Evolutionary conservation across 192 early-diverging fungal genomes (phyloP), one percentile per base, ranked within the genome.

Genomic region (Phlyctochytrium bullatum): DNA sequence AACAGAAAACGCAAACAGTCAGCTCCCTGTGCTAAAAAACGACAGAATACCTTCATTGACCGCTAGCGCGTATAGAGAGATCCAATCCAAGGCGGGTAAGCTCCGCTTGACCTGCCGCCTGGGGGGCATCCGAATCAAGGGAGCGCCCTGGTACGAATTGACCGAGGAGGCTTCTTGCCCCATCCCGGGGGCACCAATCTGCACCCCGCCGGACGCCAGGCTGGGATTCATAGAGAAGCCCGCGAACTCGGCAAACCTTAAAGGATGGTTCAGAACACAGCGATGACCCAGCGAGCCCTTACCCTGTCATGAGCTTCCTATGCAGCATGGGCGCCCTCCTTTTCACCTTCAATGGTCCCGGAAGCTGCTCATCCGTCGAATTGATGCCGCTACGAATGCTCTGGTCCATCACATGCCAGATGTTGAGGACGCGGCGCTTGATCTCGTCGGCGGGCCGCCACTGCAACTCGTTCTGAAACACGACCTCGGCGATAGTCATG

Each of bases 371-470:
- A 27, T 82, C 66, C 53, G 73, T 52, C 2, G 64, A 62, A 12
- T 62, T 63, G 30, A 79, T 76, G 3, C 82, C 82, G 54, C 79
- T 84, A 35, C 61, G 31, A 33, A 84, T 84, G 66, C 78, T 80
- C 71, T 93, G 82, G 74, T 96, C 89, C 95, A 98, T 98, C 54
- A 92, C 91, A 36, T 89, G 81, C 95, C 95, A 98, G 68, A 98
- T 91, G 27, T 81, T 80, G 64, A 88, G 78, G 1, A 90, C 84
- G 68, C 88, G 78, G 63, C 81, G 72, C 66, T 86, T 79, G 57
- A 98, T 92, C 57, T 96, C 92, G 23, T 88, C 88, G 34, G 89
- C 83, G 25, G 80, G 87, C 33, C 92, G 74, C 95, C 95, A 98
- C 35, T 90, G 89, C 16, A 95, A 83, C 70, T 98, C 95, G 71